Conservation (phyloP, 2,329 filamentous ascomycete genomes). For the Emmonsiellopsis sp. region DNA sequence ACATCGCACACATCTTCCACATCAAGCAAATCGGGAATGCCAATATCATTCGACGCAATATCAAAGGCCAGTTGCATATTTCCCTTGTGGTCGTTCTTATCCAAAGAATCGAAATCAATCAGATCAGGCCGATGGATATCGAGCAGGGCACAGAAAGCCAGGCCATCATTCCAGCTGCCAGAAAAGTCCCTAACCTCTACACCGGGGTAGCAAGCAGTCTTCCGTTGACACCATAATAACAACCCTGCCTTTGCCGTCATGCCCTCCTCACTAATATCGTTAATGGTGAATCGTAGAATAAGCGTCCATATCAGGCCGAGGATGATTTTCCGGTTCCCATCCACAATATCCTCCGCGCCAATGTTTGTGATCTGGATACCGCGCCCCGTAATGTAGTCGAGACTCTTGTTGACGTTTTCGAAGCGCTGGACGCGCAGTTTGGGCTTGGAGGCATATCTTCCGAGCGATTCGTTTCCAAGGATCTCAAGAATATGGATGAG, state of each 20-base stretch:
- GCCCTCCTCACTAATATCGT: constrained; percentile 95
- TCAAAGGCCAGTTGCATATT: constrained; percentile 99
- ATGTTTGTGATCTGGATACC: constrained; percentile 98
- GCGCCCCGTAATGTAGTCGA: constrained; percentile 84
- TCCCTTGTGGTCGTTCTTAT: constrained; percentile 86
- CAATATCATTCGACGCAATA: constrained; percentile 90
- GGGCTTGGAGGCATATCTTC: constrained; percentile 91
- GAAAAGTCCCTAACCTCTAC: constrained; percentile 95
- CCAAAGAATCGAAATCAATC: constrained; percentile 90
- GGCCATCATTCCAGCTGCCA: constrained; percentile 89
- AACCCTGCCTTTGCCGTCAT: constrained; percentile 96
- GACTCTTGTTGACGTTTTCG: constrained; percentile 93
- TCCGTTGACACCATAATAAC: constrained; percentile 93
- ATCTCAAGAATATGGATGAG: constrained; percentile 97
- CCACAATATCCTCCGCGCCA: constrained; percentile 94
- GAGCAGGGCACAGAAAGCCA: constrained; percentile 90
- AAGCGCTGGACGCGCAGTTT: constrained; percentile 95
- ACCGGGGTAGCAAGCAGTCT: constrained; percentile 96
- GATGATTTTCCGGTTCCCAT: constrained; percentile 96
- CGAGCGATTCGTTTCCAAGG: constrained; percentile 86
- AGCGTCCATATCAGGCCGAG: constrained; percentile 96
- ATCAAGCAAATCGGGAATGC: constrained; percentile 89
- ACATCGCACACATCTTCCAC: constrained; percentile 98
- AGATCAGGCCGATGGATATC: constrained; percentile 96
- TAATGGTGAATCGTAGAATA: constrained; percentile 96